These are phyloP conservation scores for Cynanchum wilfordii DNA, from an alignment of 257 asterid species.

Conservation along the genomic window DNA sequence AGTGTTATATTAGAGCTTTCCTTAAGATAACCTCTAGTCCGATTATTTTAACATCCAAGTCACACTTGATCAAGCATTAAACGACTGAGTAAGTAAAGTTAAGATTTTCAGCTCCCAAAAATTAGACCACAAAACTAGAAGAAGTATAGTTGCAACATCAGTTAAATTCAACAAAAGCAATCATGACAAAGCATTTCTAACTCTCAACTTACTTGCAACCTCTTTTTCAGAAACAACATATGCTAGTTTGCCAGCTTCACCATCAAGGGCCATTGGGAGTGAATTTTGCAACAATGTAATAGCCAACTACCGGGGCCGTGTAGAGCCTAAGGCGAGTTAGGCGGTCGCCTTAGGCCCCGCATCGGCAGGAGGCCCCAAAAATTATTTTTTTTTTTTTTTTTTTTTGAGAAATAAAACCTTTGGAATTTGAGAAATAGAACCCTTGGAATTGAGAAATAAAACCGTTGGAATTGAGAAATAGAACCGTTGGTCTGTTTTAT, in stretches of 20 bases:
- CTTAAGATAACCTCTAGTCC: not conserved
- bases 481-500: too few relatives aligned
- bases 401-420: too few relatives aligned
- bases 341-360: too few relatives aligned
- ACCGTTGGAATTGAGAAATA: too few relatives aligned
- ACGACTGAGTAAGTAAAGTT: not conserved
- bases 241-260: conserved; percentile 94
- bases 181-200: conserved; percentile 7
- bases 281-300: conserved; percentile 71
- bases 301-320: too few relatives aligned
- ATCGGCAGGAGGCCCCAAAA: too few relatives aligned
- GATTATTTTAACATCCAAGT: not conserved
- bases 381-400: too few relatives aligned
- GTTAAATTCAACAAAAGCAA: conserved; percentile 14
- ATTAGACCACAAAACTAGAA: not conserved
- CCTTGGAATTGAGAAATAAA: too few relatives aligned
- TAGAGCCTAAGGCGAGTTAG: too few relatives aligned
- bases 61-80: not conserved
- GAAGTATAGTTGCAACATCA: not conserved
- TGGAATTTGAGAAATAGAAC: too few relatives aligned
- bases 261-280: conserved; percentile 97
- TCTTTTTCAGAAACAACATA: conserved; percentile 67
- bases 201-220: conserved; percentile 60
- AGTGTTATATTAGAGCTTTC: not conserved
- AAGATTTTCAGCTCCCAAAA: conserved; percentile 1